Evolutionary conservation across 1,284 basidiomycete genomes (phyloP), one percentile per base, ranked within the genome.

Genomic region (Fistulinella cinereoalba): DNA sequence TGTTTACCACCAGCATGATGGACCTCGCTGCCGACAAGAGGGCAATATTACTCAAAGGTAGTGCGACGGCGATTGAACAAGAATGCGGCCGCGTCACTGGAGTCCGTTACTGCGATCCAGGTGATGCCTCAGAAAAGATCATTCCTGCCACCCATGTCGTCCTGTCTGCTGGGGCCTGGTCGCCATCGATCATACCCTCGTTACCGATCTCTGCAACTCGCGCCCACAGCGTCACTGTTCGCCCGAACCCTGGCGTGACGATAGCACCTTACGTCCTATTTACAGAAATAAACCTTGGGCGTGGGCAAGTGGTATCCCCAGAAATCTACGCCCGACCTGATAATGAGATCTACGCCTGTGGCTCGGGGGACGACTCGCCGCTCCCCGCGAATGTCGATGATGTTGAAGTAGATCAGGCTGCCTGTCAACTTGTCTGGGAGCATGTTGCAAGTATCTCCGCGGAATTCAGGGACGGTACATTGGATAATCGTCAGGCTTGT

Each of bases 151-250:
- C 82, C 4, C 72, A 82, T 49, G 75, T 95, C 42, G 72, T 96
- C 27, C 66, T 97, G 44, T 79, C 85, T 24, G 88, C 88, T 11
- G 93, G 93, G 12, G 89, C 91, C 2, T 97, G 94, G 94, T 91
- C 92, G 0, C 79, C 90, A 10, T 62, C 57, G 8, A 60, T 88
- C 49, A 32, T 77, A 27, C 59, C 65, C 3, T 54, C 67, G 7
- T 71, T 86, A 24, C 83, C 83, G 13, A 75, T 88, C 51, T 60
- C 67, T 13, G 74, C 73, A 29, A 80, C 73, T 4, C 81, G 85
- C 42, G 84, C 82, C 0, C 85, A 88, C 63, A 85, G 83, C 56
- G 74, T 88, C 57, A 79, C 77, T 4, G 77, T 87, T 51, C 80
- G 58, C 25, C 72, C 74, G 4, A 60, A 58, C 28, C 61, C 70